phyloP scores from a whole-genome alignment of 2,329 filamentous ascomycete genomes.

The Phymatotrichopsis omnivora region DNA sequence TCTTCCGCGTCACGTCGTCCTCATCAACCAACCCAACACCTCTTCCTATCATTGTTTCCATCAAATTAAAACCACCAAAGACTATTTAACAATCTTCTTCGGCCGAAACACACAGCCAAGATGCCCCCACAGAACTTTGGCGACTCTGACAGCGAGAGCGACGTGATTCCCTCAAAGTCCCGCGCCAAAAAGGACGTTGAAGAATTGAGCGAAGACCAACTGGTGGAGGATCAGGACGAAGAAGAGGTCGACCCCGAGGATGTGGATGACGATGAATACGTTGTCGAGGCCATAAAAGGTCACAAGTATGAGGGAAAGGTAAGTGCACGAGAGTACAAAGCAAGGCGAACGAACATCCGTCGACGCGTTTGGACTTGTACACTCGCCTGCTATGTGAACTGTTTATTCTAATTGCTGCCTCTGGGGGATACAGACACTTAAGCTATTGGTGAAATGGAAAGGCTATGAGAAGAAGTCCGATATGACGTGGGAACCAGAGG shows the following conservation, averaged over 20 bases:
- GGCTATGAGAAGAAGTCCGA: slow-evolving; percentile 62
- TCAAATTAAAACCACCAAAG: too few species aligned
- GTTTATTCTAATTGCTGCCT: slow-evolving; percentile 3
- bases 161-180: slow-evolving; percentile 20
- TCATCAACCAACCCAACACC: too few species aligned
- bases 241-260: slow-evolving; percentile 42
- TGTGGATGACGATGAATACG: slow-evolving; percentile 42
- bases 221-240: slow-evolving; percentile 35
- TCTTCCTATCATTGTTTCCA: too few species aligned
- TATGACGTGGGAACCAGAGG: slow-evolving; percentile 68
- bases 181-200: slow-evolving; percentile 15
- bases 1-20: too few species aligned
- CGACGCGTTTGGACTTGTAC: not conserved
- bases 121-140: slow-evolving; percentile 18
- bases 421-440: slow-evolving; percentile 36
- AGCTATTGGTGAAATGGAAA: slow-evolving; percentile 71
- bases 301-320: slow-evolving; percentile 54
- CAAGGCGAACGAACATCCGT: not conserved
- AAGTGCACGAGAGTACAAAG: slow-evolving; percentile 28
- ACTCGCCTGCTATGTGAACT: slow-evolving; percentile 20
- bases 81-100: too few species aligned
- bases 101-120: too few species aligned
- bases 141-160: slow-evolving; percentile 24
- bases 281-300: slow-evolving; percentile 61
- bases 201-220: slow-evolving; percentile 33